Percentiles rank a stretch among this genome's conserved stretches.
phyloP scores from a whole-genome alignment of 495 filamentous ascomycete species.

The Aspergillus hancockii region DNA sequence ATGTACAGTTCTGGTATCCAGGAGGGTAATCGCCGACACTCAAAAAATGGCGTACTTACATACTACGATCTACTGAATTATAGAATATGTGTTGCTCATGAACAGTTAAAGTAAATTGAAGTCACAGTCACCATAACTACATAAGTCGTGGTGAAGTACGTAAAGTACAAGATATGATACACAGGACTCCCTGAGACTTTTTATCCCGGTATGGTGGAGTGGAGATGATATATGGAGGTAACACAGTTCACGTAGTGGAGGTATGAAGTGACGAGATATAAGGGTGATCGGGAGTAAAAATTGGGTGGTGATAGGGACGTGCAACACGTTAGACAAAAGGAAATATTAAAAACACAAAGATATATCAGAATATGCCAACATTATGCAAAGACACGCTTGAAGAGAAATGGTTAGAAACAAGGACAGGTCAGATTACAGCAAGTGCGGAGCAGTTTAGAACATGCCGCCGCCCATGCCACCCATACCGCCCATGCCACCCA shows the following conservation, averaged over 20 bases:
- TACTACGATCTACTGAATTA: not conserved
- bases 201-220: slow-evolving; percentile 26
- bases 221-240: slow-evolving; percentile 24
- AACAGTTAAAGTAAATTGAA: slow-evolving; percentile 20
- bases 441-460: slow-evolving; percentile 41
- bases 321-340: slow-evolving; percentile 46
- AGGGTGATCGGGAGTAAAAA: slow-evolving; percentile 11
- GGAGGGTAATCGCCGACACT: slow-evolving; percentile 7
- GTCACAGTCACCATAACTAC: slow-evolving; percentile 12
- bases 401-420: slow-evolving; percentile 27
- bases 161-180: slow-evolving; percentile 33
- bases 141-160: slow-evolving; percentile 4
- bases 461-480: slow-evolving; percentile 59
- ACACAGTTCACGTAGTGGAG: slow-evolving; percentile 11
- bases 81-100: not conserved
- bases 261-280: slow-evolving; percentile 11
- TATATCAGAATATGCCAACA: slow-evolving; percentile 37
- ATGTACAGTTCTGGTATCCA: too few relatives aligned
- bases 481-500: slow-evolving; percentile 71
- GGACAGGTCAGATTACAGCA: slow-evolving; percentile 14
- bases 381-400: slow-evolving; percentile 47
- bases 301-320: slow-evolving; percentile 42
- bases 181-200: slow-evolving; percentile 29
- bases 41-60: too few relatives aligned
- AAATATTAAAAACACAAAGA: slow-evolving; percentile 27